Evolutionary conservation across 495 filamentous ascomycete species (phyloP), one percentile per base, ranked within the genome.

Genomic region (Podospora anserina): DNA sequence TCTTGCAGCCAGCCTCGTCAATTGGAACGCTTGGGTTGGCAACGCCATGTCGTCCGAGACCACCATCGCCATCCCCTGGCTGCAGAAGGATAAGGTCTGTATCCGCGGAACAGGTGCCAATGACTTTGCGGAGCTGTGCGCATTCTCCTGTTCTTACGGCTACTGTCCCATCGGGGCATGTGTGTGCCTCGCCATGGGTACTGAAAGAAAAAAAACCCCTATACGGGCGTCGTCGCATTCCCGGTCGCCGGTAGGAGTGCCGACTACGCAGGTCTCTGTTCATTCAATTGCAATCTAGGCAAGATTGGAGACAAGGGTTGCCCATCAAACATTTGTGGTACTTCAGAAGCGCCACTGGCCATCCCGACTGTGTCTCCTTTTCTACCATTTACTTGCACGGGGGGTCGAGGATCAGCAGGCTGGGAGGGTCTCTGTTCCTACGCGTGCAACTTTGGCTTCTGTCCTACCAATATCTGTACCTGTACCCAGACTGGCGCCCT

Each of bases 371-470:
- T 65, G 16, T 69, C 67, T 2, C 55, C 63, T 3, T 72, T 69
- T 19, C 13, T 27, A 0, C 70, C 70, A 3, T 39, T 61, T 6
- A 28, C 64, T n/a, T 72, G 70, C 56, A 65, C 55, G 13, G 19
- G 20, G 5, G 62, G 70, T 4, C n/a, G 9, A 3, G 32, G 59
- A 3, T 4, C 34, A 30, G 58, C 26, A 30, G 19, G 16, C 23
- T 44, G 56, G n/a, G 64, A 23, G n/a, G 70, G 70, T 0, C 55
- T 70, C 27, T 72, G 71, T 44, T 19, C n/a, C 58, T 72, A 30
- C 11, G 63, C 49, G 19, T 72, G 71, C 55, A 61, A 56, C 19
- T 68, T 63, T 56, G 71, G 71, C 19, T 72, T 66, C 11, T 72
- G 68, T 26, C 71, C 39, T 15, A 9, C 39, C 39, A 44, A 44